Evolutionary conservation across 306 rosid genomes (phyloP), one percentile per base, ranked within the genome.

Genomic region (Glycine soja): DNA sequence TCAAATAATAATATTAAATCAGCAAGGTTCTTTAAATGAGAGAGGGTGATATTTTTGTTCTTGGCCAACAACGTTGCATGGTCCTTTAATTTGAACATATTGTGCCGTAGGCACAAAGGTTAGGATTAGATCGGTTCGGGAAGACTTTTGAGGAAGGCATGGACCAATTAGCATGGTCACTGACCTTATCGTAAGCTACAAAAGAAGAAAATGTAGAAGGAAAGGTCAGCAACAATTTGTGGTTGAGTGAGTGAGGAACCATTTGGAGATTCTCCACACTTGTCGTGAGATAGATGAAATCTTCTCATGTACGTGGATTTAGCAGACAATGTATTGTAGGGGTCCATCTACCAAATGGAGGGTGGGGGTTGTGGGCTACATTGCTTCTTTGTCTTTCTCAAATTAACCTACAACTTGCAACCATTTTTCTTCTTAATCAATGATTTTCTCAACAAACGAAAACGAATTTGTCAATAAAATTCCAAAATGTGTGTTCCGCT

Each of bases 141-240:
- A 64, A 72, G 87, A 82, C 67, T 66, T 78, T 81, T 54, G 80
- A 65, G 83, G 66, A 77, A 69, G 46, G 84, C 67, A 73, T 83
- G 86, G 88, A 86, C 91, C 84, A 85, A 45, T 78, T 24, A 84
- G 80, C 72, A 81, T 80, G 85, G 75, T 76, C 78, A 74, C 74
- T 56, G 9, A 74, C 48, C 85, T 81, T 70, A 86, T 77, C 54
- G 77, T 71, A 87, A 85, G 76, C 79, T 66, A 86, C 84, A 80
- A 83, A 85, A 83, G 85, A 54, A 6, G 5, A 4, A 54, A 15
- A 16, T 24, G 2, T 24, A 24, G 78, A 74, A 82, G 62, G 50
- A 80, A 88, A 80, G 51, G 75, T 82, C 84, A 73, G 77, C 75
- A 47, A 81, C 75, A 47, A 16, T n/a, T 46, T 15, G 18, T 68